Base-by-base conservation (phyloP, 1,139 yeast species). In the Ogataea hybrid region DNA sequence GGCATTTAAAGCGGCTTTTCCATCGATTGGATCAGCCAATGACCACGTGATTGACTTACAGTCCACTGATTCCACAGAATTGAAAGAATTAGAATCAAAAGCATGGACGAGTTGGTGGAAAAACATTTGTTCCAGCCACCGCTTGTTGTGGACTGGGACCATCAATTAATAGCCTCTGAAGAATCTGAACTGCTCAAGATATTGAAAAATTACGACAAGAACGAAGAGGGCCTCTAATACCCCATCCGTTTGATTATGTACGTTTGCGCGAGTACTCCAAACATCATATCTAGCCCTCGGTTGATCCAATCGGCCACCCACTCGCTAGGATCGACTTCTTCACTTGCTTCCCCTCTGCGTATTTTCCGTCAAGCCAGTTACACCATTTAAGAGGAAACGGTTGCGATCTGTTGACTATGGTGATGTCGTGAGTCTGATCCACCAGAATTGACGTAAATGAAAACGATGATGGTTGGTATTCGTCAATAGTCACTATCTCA, bases 221-320 rank as follows among this genome's bases (percentile, higher is more conserved):
- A 39, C 31, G 47, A 48, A 22, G 51, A 46, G 31, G 51, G 43
- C 6, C 28, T 43, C 8, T 46, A 31, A 28, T 72, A 70, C 2
- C 96, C 97, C 97, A 92, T 92, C 63, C 98, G 77, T 62, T 80
- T 83, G 40, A 90, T 80, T 32, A 92, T 95, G 61, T 92, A 92
- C 57, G 82, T 79, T 63, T 92, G 98, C 1, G 97, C 95, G 28
- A 87, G 69, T 1, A 87, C 84, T 8, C 96, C 97, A 49, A 90
- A 77, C 25, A 89, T 73, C 51, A 89, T 72, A 25, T 81, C 79
- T 43, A 92, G 70, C 0, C 96, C 95, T 53, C 85, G 87, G 56
- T 79, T 84, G 31, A 92, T 75, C 97, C 97, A 90, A 46, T 80
- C 92, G 40, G 78, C 74, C n/a, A 92, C 95, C 98, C 98, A 92